Conservation (phyloP, 2,329 filamentous ascomycete species). For the Fusarium subtropicale region DNA sequence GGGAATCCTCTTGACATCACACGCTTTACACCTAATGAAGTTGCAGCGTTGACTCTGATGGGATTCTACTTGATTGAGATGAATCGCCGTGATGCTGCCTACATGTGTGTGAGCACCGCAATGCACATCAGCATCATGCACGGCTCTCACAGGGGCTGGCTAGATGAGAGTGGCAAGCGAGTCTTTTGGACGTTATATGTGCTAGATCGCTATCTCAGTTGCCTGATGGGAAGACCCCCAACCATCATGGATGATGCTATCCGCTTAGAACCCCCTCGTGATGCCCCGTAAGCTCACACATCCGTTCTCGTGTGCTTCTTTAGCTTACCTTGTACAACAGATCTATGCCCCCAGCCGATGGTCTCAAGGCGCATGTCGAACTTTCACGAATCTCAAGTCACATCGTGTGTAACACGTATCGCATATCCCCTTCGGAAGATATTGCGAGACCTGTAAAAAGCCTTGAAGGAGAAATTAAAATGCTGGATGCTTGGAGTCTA, state of each 20-base stretch:
- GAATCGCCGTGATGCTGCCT: constrained; percentile 62
- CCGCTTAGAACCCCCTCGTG: constrained; percentile 55
- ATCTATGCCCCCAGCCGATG: constrained; percentile 57
- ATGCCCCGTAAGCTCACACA: constrained; percentile 54
- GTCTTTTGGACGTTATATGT: constrained; percentile 65
- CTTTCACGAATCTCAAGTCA: constrained; percentile 61
- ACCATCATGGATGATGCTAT: constrained; percentile 62
- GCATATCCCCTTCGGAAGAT: constrained; percentile 51
- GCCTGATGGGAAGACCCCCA: constrained; percentile 62
- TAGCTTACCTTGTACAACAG: constrained; percentile 43
- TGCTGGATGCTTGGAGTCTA: constrained; percentile 57
- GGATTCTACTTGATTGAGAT: constrained; percentile 62
- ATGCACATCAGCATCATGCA: constrained; percentile 62
- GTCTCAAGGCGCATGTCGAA: constrained; percentile 60
- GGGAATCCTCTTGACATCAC: constrained; percentile 61
- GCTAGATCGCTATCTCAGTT: constrained; percentile 62
- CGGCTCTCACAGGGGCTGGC: constrained; percentile 59
- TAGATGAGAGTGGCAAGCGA: constrained; percentile 59
- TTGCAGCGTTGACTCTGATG: constrained; percentile 60
- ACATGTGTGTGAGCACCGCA: constrained; percentile 59
- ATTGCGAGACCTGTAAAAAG: constrained; percentile 47
- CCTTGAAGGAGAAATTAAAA: constrained; percentile 55
- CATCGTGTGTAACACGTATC: constrained; percentile 61
- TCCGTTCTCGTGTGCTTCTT: background rate
- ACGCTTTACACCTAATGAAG: constrained; percentile 56